phyloP scores from a whole-genome alignment of 2,329 filamentous ascomycete species.

The Didymella segeticola region DNA sequence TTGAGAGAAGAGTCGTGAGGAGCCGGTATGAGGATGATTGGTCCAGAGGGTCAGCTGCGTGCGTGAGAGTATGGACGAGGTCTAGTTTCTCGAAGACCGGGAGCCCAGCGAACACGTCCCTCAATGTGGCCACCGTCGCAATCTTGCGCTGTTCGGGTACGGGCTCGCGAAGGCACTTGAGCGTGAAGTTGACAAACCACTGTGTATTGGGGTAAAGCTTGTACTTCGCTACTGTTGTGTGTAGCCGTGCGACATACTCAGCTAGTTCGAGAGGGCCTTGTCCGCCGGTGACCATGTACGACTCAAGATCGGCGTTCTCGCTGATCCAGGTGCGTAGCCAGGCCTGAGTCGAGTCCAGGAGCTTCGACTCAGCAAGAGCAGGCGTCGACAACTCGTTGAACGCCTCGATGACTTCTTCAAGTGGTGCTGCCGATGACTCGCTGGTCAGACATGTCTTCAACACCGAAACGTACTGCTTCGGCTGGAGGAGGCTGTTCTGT shows the following conservation, averaged over 20 bases:
- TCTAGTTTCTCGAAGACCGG: conserved; percentile 29
- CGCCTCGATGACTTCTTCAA: conserved; percentile 34
- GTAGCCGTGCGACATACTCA: conserved; percentile 30
- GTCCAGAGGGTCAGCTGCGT: conserved; percentile 11
- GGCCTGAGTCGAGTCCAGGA: conserved; percentile 22
- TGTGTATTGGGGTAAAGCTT: conserved; percentile 28
- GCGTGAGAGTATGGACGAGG: conserved; percentile 24
- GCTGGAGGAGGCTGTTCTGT: conserved; percentile 27
- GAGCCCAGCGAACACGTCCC: conserved; percentile 24
- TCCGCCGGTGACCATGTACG: conserved; percentile 20
- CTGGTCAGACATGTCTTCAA: conserved; percentile 30
- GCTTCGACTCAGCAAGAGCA: conserved; percentile 24
- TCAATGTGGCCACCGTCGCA: conserved; percentile 19
- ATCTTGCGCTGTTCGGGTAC: conserved; percentile 18
- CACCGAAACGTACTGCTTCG: conserved; percentile 32
- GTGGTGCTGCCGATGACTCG: conserved; percentile 12
- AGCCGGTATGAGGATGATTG: conserved; percentile 29
- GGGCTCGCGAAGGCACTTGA: conserved; percentile 26
- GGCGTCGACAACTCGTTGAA: conserved; percentile 35
- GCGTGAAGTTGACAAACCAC: conserved; percentile 34
- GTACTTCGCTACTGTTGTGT: conserved; percentile 32
- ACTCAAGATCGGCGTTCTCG: conserved; percentile 27
- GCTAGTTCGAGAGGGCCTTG: conserved; percentile 16
- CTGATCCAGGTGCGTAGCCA: conserved; percentile 34
- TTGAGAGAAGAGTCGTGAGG: conserved; percentile 36